Evolutionary conservation across 2,329 filamentous ascomycete species (phyloP), one percentile per base, ranked within the genome.

Genomic region (Fusarium napiforme): DNA sequence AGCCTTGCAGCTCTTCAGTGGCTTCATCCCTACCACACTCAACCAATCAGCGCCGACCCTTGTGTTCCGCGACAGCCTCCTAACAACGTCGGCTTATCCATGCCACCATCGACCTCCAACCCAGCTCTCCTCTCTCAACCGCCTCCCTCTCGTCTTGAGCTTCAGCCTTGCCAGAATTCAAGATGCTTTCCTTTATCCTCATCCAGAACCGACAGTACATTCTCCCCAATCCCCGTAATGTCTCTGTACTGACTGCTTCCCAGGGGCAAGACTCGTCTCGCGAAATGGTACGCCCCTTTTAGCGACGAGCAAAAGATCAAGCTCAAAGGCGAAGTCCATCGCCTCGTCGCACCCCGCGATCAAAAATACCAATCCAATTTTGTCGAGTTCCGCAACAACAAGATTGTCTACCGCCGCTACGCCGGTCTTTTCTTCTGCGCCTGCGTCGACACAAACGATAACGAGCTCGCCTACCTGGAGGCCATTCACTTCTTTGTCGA

Each of bases 351-450:
- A 1, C 96, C 96, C 11, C 93, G 96, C 81, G 96, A 99, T 84
- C 96, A 99, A 82, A 99, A 99, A 82, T 97, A 99, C 87, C 96
- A 99, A 83, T 97, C 95, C 85, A 99, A 99, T 86, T 99, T 99
- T 80, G 96, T 99, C 88, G 96, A 99, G 85, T 92, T 93, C 86
- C 93, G 94, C 75, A 93, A 95, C 84, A 95, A 96, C 82, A 98
- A 98, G 86, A 93, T 99, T 78, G 94, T 99, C 60, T 99, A 99
- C 86, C 93, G 97, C 49, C 93, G 96, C 72, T 99, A 99, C 84
- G 96, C 96, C 0, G 96, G 96, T 1, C 91, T 99, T 67, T 99
- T 99, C 90, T 99, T 99, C 87, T 99, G 96, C 87, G 97, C 95
- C 60, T 98, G 96, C 84, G 96, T 99, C 81, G 96, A 99, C 84